Percentiles rank a stretch among this genome's conserved stretches.
Conservation (phyloP, 2,329 filamentous ascomycete species). For the Aspergillus fructus region DNA sequence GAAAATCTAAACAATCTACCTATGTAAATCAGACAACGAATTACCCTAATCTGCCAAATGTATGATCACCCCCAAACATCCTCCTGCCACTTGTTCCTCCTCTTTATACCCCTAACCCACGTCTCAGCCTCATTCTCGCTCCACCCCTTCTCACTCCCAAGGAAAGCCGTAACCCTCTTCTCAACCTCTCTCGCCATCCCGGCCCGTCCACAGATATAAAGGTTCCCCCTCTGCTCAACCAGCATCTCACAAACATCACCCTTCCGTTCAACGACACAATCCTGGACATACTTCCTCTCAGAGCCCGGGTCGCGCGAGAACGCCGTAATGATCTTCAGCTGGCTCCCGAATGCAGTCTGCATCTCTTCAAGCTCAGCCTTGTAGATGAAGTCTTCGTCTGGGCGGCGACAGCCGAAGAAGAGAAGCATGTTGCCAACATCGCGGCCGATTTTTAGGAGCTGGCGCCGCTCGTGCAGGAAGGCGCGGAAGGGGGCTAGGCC, state of each 20-base stretch:
- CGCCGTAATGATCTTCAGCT: conserved; percentile 25
- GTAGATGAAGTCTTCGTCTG: conserved; percentile 40
- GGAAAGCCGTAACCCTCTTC: conserved; percentile 35
- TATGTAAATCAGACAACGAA: too few species aligned
- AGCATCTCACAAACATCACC: conserved; percentile 32
- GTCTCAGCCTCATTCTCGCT: conserved; percentile 41
- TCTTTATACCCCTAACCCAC: conserved; percentile 52
- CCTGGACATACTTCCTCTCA: conserved; percentile 37
- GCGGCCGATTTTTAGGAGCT: conserved; percentile 35
- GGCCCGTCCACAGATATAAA: conserved; percentile 42
- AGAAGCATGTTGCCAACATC: conserved; percentile 41
- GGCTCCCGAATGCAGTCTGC: conserved; percentile 17
- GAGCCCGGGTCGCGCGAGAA: conserved; percentile 23
- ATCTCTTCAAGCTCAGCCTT: conserved; percentile 29
- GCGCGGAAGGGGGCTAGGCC: conserved; percentile 51
- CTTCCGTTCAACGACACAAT: conserved; percentile 33
- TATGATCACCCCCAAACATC: conserved; percentile 47
- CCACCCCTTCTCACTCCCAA: conserved; percentile 38
- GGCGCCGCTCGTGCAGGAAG: conserved; percentile 43
- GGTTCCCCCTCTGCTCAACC: conserved; percentile 38
- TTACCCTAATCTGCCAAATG: too few species aligned
- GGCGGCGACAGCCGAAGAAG: conserved; percentile 44
- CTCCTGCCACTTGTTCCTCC: conserved; percentile 53
- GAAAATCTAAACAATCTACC: not conserved
- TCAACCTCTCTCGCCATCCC: conserved; percentile 45